These are phyloP conservation scores for Pythium periplocum DNA, from an alignment of 352 stramenopile genomes.

Conservation along the genomic window DNA sequence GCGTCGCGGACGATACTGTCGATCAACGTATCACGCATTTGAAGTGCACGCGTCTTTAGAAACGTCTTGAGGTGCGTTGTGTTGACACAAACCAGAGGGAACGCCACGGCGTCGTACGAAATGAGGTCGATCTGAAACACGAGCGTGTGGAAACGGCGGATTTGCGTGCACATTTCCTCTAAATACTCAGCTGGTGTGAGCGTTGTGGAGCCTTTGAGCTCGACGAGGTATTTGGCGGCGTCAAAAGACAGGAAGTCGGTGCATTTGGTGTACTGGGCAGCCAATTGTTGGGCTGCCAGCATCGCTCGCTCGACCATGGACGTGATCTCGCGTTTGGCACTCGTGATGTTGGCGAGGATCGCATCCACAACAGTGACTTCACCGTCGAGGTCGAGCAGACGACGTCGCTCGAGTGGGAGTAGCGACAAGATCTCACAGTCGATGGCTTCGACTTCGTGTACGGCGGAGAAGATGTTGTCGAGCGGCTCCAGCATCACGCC, in stretches of 20 bases:
- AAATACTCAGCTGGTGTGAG: conserved; percentile 27
- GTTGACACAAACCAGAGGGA: conserved; percentile 77
- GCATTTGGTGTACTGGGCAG: conserved; percentile 67
- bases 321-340: conserved; percentile 49
- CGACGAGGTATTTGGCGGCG: conserved; percentile 56
- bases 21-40: conserved; percentile 76
- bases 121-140: conserved; percentile 54
- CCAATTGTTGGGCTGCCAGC: conserved; percentile 54
- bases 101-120: conserved; percentile 66
- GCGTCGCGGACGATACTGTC: conserved; percentile 75
- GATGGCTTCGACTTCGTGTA: conserved; percentile 81
- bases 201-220: conserved; percentile 36
- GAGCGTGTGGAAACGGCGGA: conserved; percentile 74
- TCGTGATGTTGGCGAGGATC: conserved; percentile 37
- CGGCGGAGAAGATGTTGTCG: conserved; percentile 62
- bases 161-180: conserved; percentile 49
- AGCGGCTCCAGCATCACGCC: conserved; percentile 71
- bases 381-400: conserved; percentile 49
- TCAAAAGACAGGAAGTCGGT: conserved; percentile 85
- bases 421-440: conserved; percentile 91
- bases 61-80: conserved; percentile 60
- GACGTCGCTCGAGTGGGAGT: conserved; percentile 57
- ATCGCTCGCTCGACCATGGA: conserved; percentile 61
- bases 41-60: conserved; percentile 58
- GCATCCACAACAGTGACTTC: conserved; percentile 38